Conservation (phyloP, 495 filamentous ascomycete species). For the Xeromyces bisporus region DNA sequence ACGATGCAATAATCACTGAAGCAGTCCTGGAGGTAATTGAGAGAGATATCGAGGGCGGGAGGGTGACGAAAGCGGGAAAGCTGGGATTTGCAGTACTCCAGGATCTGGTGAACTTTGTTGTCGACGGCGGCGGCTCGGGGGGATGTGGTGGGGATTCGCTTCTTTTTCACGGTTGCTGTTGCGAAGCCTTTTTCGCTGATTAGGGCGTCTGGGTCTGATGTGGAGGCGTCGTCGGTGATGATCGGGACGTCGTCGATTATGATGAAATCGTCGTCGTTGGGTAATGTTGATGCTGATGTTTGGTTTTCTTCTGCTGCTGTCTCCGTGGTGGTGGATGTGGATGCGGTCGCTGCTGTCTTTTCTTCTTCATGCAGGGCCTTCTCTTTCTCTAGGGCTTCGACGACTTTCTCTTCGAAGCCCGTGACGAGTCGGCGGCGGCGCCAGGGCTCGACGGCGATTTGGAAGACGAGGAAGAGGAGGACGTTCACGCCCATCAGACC, state of each 20-base stretch:
- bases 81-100: slow-evolving; percentile 12
- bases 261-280: neutral
- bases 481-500: slow-evolving; percentile 95
- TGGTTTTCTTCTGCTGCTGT: neutral
- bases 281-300: neutral
- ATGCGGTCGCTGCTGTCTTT: neutral
- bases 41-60: slow-evolving; percentile 29
- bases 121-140: slow-evolving; percentile 1
- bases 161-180: neutral
- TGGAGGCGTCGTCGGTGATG: neutral
- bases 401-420: slow-evolving; percentile 64
- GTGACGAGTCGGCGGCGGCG: slow-evolving; percentile 59
- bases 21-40: slow-evolving; percentile 28
- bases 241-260: neutral
- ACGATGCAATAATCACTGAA: slow-evolving; percentile 55
- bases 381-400: slow-evolving; percentile 65
- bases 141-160: slow-evolving; percentile 1
- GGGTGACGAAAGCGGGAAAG: slow-evolving; percentile 9
- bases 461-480: slow-evolving; percentile 69
- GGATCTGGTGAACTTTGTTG: slow-evolving; percentile 1
- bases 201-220: neutral
- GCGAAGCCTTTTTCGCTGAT: too few species aligned
- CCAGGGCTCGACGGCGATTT: slow-evolving; percentile 93
- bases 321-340: too few species aligned
- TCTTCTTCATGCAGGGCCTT: slow-evolving; percentile 14